Base-by-base conservation (phyloP, 345 rosid species). In the Reutealis trisperma region DNA sequence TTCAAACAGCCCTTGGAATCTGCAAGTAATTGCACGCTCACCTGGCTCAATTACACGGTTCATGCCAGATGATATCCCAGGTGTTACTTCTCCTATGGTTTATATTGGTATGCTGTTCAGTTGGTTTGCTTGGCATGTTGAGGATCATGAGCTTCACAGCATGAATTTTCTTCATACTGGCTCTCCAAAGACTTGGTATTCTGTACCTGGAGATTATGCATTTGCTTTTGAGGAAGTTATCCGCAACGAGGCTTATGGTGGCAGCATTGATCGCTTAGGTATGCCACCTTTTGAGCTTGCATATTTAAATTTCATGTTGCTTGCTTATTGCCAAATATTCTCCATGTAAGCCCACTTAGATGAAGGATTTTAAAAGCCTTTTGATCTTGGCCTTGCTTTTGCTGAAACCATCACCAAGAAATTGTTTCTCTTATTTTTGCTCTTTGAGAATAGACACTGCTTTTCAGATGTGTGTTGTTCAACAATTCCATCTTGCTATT, bases 121-220 rank as follows among this genome's bases (percentile, higher is more conserved):
- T 89, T 96, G 99, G 99, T 96, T 96, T 89, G 99, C 99, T 68
- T 96, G 99, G 98, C 99, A 94, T 77, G 98, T 96, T 79, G 99
- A 96, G 84, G 99, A 96, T 87, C 99, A 96, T 65, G 99, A 96
- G 78, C 98, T 96, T 83, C 98, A 94, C 81, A 94, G 98, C 87
- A 85, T 96, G 96, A 96, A 96, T 82, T 96, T 91, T 85, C 98
- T 96, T 80, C 99, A 96, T 82, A 89, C 89, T 79, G 98, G 99
- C 75, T 88, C 96, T 68, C 87, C 96, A 32, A 96, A 96, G 88
- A 94, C 99, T 62, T 96, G 98, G 99, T 96, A 94, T 78, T 87
- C 99, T 74, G 92, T 96, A 80, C 98, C 98, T 37, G 91, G 91
- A 83, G 98, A 92, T 80, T 88, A 90, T 87, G 99, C 93, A 14